phyloP scores from a whole-genome alignment of 331 rosid genomes.

The Malus hybrid region DNA sequence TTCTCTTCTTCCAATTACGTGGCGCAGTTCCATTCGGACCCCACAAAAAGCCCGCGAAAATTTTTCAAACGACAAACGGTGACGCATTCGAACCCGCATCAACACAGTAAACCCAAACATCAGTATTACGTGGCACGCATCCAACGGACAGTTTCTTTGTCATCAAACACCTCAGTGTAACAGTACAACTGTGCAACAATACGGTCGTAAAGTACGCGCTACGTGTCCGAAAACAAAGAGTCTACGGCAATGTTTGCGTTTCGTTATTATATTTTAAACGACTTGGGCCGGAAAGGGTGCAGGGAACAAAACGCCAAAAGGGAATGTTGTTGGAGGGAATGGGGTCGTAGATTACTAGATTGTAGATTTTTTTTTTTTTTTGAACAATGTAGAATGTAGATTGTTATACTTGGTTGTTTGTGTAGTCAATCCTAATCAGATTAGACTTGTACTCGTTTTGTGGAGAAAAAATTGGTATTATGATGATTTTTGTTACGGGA shows the following conservation, averaged over 20 bases:
- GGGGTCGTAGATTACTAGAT: no score
- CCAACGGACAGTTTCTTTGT: not conserved
- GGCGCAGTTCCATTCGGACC: not conserved
- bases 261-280: not conserved
- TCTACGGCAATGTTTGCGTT: not conserved
- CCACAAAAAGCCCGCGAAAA: not conserved
- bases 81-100: not conserved
- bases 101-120: not conserved
- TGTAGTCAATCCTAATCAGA: not conserved
- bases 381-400: not conserved
- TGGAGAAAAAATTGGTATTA: not conserved
- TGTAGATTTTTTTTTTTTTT: no score
- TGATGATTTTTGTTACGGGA: accelerated
- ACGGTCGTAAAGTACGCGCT: not conserved
- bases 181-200: not conserved
- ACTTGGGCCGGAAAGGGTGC: not conserved
- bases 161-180: not conserved
- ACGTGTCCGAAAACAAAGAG: not conserved
- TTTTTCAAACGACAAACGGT: not conserved
- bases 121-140: not conserved
- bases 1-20: not conserved
- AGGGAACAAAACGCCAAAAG: not conserved
- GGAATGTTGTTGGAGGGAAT: not conserved
- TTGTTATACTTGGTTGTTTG: not conserved
- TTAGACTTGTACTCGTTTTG: not conserved